phyloP scores from a whole-genome alignment of 2,329 filamentous ascomycete genomes.

The Claviceps monticola region DNA sequence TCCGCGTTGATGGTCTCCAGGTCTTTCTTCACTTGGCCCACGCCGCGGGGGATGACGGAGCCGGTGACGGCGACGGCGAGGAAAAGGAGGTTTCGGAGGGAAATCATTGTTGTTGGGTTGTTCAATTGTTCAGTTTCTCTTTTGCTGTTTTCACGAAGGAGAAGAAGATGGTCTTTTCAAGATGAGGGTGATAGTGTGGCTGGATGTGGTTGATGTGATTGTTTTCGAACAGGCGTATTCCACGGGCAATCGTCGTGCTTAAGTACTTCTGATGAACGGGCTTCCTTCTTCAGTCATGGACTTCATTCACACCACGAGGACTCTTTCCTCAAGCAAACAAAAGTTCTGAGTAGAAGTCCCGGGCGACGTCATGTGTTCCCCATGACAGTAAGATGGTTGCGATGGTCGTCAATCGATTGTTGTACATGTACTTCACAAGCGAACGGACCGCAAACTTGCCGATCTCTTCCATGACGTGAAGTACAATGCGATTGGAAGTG shows the following conservation, averaged over 20 bases:
- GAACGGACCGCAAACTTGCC: not conserved
- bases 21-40: not conserved
- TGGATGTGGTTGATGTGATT: not conserved
- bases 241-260: not conserved
- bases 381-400: not conserved
- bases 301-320: not conserved
- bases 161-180: not conserved
- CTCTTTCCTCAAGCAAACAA: not conserved
- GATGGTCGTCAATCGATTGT: not conserved
- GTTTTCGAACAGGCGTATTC: not conserved
- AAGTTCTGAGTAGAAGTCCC: not conserved
- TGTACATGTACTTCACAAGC: not conserved
- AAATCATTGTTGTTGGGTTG: not conserved
- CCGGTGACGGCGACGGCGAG: slow-evolving; percentile 1
- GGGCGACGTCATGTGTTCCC: not conserved
- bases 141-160: not conserved
- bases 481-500: not conserved
- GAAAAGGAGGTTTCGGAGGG: slow-evolving; percentile 3
- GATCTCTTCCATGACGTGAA: not conserved
- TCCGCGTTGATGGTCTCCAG: not conserved
- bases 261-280: not conserved
- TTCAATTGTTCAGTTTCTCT: not conserved
- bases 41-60: slow-evolving; percentile 1
- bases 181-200: not conserved
- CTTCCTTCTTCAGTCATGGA: not conserved